phyloP scores from a whole-genome alignment of 2,329 filamentous ascomycete species.

The Monilinia aucupariae region DNA sequence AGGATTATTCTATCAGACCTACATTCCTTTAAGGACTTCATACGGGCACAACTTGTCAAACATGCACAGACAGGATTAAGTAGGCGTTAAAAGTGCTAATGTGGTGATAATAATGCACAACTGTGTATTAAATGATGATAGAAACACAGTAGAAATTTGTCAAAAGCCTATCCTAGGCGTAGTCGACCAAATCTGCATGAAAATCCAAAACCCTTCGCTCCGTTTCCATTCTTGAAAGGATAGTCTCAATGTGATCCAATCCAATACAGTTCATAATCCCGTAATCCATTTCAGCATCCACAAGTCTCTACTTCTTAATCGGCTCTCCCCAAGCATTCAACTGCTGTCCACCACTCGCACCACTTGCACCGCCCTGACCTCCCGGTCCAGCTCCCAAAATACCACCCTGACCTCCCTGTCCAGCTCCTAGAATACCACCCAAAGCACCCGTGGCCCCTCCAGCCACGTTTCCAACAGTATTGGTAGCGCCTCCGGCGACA shows the following conservation, averaged over 20 bases:
- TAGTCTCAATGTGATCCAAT: background rate
- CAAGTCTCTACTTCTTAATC: slow-evolving; percentile 1
- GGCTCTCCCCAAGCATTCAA: slow-evolving; percentile 21
- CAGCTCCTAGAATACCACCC: slow-evolving; percentile 18
- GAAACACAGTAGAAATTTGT: background rate
- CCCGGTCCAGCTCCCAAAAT: slow-evolving; percentile 17
- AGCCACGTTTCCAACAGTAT: slow-evolving; percentile 13
- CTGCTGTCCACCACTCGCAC: slow-evolving; percentile 17
- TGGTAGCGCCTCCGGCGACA: slow-evolving; percentile 31
- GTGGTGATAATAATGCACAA: background rate
- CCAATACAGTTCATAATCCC: background rate
- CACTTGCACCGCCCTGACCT: background rate
- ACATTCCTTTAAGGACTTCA: background rate
- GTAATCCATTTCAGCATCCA: too few species aligned
- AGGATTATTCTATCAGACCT: background rate
- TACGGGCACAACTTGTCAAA: background rate
- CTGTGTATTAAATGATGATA: background rate
- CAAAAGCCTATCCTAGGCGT: background rate
- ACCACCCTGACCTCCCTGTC: background rate
- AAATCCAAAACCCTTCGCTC: background rate
- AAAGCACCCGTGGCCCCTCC: slow-evolving; percentile 5
- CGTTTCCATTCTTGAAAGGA: background rate
- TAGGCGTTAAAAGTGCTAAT: background rate
- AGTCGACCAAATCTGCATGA: background rate
- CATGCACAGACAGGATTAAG: background rate